These are phyloP conservation scores for Forsythia suspensa DNA, from an alignment of 257 asterid species.

Conservation along the genomic window DNA sequence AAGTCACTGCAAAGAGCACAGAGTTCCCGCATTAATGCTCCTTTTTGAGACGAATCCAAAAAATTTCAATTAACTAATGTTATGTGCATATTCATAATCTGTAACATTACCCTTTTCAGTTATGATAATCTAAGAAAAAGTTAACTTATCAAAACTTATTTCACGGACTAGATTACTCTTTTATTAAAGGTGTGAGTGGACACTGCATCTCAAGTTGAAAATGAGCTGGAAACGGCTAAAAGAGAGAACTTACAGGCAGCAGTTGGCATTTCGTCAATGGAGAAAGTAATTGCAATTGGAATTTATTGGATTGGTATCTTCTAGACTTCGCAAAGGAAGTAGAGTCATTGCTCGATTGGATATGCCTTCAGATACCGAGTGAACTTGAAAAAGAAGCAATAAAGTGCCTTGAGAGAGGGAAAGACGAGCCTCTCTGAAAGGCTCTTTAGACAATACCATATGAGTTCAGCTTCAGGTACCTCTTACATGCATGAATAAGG, in stretches of 20 bases:
- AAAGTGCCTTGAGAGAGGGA: slow-evolving; percentile 57
- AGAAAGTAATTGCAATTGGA: slow-evolving; percentile 65
- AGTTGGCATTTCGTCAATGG: slow-evolving; percentile 55
- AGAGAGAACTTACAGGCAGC: slow-evolving; percentile 77
- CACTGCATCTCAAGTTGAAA: slow-evolving; percentile 71
- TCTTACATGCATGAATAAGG: slow-evolving; percentile 50
- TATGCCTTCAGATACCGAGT: slow-evolving; percentile 70
- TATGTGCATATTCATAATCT: too few relatives aligned
- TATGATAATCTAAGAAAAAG: background rate
- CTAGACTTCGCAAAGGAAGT: slow-evolving; percentile 82
- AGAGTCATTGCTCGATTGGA: slow-evolving; percentile 82
- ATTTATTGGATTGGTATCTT: slow-evolving; percentile 82
- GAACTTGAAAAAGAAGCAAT: slow-evolving; percentile 71
- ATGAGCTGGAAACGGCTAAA: slow-evolving; percentile 77
- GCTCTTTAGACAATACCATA: slow-evolving; percentile 68
- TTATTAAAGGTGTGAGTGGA: slow-evolving; percentile 65
- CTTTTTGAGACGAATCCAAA: background rate
- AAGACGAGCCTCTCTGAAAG: slow-evolving; percentile 38
- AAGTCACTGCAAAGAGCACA: slow-evolving; percentile 32
- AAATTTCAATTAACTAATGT: too few relatives aligned
- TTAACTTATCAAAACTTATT: too few relatives aligned
- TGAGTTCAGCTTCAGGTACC: slow-evolving; percentile 85
- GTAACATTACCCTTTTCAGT: background rate
- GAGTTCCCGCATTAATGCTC: background rate
- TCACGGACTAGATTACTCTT: background rate